Evolutionary conservation across 2,329 filamentous ascomycete species (phyloP).

Genomic region (Xylariomycetidae sp.): DNA sequence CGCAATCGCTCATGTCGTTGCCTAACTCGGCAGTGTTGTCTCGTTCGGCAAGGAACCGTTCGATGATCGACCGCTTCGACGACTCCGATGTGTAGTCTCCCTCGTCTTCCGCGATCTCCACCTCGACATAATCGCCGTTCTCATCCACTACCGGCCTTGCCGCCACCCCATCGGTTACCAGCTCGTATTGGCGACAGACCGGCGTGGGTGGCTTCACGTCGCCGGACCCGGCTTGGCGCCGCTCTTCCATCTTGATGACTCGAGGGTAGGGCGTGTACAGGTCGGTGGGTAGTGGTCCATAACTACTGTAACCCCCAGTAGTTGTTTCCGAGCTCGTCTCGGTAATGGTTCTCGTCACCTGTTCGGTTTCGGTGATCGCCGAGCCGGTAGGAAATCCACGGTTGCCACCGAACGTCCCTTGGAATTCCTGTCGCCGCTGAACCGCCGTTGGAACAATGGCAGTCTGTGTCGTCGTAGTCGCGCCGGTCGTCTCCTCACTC

Average conservation of each 20-base stretch:
- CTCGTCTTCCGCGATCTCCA: conserved; percentile 39
- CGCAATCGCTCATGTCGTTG: conserved; percentile 42
- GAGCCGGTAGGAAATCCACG: too few relatives aligned
- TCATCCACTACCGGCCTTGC: conserved; percentile 30
- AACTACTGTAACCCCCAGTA: too few relatives aligned
- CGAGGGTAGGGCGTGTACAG: conserved; percentile 38
- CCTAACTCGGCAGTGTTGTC: conserved; percentile 7
- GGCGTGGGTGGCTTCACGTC: conserved; percentile 28
- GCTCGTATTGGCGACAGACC: conserved; percentile 42
- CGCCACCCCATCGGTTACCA: conserved; percentile 32
- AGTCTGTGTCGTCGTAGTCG: too few relatives aligned
- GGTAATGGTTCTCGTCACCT: too few relatives aligned
- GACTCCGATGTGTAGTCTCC: too few relatives aligned
- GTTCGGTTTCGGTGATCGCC: too few relatives aligned
- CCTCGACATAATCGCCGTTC: conserved; percentile 33
- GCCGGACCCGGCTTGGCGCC: conserved; percentile 38
- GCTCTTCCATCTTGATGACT: conserved; percentile 50
- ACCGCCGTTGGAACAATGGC: neutral
- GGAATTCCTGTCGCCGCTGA: neutral
- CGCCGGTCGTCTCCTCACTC: too few relatives aligned
- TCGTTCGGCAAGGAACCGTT: too few relatives aligned
- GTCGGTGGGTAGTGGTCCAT: neutral
- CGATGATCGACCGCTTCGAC: too few relatives aligned
- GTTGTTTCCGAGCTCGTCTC: too few relatives aligned
- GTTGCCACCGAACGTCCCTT: too few relatives aligned